Evolutionary conservation across 192 early-diverging fungal genomes (phyloP).

Genomic region (Entophlyctis luteolus): DNA sequence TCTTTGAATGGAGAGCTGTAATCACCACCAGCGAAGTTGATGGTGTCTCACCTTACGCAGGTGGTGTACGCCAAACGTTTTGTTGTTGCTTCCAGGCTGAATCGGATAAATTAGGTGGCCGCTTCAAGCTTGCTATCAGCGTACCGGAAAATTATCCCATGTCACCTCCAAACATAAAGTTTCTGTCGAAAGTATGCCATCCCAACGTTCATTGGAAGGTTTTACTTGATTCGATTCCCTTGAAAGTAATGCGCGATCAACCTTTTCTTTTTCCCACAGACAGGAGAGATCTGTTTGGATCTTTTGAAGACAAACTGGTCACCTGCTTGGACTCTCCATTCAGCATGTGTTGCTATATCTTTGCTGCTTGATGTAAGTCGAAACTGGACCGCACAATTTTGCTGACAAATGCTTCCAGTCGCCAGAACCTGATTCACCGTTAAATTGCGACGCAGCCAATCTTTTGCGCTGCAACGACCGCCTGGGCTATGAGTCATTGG

Average conservation of each 20-base stretch:
- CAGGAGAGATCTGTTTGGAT: constrained; percentile 96
- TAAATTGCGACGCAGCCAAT: constrained; percentile 95
- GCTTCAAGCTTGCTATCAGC: constrained; percentile 64
- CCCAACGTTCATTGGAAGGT: constrained; percentile 94
- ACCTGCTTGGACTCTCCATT: constrained; percentile 90
- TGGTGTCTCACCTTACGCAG: constrained; percentile 65
- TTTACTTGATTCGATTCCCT: constrained; percentile 1
- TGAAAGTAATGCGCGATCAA: background rate
- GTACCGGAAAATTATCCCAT: constrained; percentile 75
- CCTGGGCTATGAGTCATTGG: constrained; percentile 80
- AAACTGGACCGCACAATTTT: background rate
- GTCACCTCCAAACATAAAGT: constrained; percentile 70
- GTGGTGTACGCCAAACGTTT: constrained; percentile 21
- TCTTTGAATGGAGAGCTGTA: constrained; percentile 67
- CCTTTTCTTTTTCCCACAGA: constrained; percentile 42
- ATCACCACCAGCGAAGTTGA: constrained; percentile 52
- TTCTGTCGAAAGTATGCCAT: constrained; percentile 76
- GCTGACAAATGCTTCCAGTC: constrained; percentile 28
- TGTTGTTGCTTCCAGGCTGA: background rate
- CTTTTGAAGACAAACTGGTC: constrained; percentile 91
- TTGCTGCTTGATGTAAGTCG: constrained; percentile 63
- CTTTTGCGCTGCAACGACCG: constrained; percentile 82
- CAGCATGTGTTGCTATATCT: constrained; percentile 77
- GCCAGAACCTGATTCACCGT: constrained; percentile 84
- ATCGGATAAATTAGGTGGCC: constrained; percentile 48